These are phyloP conservation scores for Glycine soja DNA, from an alignment of 306 rosid species.

Conservation along the genomic window DNA sequence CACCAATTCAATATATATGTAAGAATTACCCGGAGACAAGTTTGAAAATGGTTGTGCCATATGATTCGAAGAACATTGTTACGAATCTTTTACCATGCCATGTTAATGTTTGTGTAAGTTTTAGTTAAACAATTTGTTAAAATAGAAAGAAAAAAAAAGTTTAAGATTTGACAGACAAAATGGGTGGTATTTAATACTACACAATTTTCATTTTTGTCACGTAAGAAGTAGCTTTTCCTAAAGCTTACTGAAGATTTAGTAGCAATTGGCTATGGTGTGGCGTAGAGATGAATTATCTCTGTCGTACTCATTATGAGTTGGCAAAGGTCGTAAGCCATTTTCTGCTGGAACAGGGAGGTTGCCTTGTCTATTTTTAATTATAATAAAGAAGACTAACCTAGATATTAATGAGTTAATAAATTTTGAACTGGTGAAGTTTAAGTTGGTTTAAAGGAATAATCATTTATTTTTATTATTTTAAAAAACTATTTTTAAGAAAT, in stretches of 20 bases:
- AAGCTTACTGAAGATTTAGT: too few relatives aligned
- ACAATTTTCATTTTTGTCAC: not conserved
- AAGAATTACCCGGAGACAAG: too few relatives aligned
- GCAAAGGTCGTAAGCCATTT: constrained; percentile 21
- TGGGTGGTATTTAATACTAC: too few relatives aligned
- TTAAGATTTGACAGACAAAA: too few relatives aligned
- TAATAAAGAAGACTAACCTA: not conserved
- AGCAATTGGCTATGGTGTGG: not conserved
- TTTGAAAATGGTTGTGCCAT: too few relatives aligned
- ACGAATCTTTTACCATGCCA: too few relatives aligned
- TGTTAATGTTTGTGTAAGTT: too few relatives aligned
- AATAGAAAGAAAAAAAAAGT: too few relatives aligned
- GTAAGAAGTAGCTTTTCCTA: too few relatives aligned
- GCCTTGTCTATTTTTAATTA: constrained; percentile 8
- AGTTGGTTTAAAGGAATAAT: not conserved
- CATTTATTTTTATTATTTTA: not conserved
- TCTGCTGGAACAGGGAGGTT: constrained; percentile 25
- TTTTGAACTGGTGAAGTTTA: not conserved
- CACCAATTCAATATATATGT: too few relatives aligned
- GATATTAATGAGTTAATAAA: not conserved
- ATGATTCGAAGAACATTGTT: too few relatives aligned
- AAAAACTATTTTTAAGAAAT: not conserved
- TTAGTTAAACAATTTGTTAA: too few relatives aligned
- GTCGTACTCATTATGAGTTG: not conserved
- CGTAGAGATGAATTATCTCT: not conserved